Base-by-base conservation (phyloP, 1,284 basidiomycete genomes). In the Athelia psychrophila region DNA sequence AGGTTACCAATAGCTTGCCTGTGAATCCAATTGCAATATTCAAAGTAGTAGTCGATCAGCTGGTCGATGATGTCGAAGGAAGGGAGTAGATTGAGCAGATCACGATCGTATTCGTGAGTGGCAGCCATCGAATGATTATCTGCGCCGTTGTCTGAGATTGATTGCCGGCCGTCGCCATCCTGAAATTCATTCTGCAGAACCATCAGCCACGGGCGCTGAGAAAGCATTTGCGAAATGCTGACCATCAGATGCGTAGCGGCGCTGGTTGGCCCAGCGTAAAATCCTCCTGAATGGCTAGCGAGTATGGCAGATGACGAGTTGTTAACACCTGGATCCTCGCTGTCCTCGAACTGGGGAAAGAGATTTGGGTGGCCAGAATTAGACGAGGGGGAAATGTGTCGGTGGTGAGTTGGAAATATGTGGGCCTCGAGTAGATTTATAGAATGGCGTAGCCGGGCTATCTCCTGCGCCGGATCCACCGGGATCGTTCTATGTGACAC, bases 11-110 rank as follows among this genome's bases (percentile, higher is more conserved):
- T 6, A 30, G 27, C 27, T 13, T 30, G n/a, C 20, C 38, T n/a
- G 66, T 90, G 88, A 51, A 91, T 81, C 89, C 88, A 91, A 65
- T 87, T 90, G 75, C 88, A 90, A 62, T 87, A 88, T 59, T 88
- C 84, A 59, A 91, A 91, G 67, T 91, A 91, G 67, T 83, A 86
- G 48, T 70, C 69, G 61, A 91, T 76, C 48, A 91, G 80, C 25
- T 77, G 79, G 61, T 91, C 89, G 58, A 89, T 83, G 49, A 82
- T 71, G 46, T 84, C 77, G 48, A 84, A 67, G 32, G 78, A 71
- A 2, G 89, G 89, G 2, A 91, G 77, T 54, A 78, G 67, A 3
- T 73, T 70, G 55, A 88, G 75, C n/a, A 91, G 75, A 65, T 91
- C 88, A 47, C 78, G 75, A 66, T 88, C 85, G 56, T 83, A 81